Conservation (phyloP, 768 basidiomycete genomes). For the Clitopilus hobsonii region DNA sequence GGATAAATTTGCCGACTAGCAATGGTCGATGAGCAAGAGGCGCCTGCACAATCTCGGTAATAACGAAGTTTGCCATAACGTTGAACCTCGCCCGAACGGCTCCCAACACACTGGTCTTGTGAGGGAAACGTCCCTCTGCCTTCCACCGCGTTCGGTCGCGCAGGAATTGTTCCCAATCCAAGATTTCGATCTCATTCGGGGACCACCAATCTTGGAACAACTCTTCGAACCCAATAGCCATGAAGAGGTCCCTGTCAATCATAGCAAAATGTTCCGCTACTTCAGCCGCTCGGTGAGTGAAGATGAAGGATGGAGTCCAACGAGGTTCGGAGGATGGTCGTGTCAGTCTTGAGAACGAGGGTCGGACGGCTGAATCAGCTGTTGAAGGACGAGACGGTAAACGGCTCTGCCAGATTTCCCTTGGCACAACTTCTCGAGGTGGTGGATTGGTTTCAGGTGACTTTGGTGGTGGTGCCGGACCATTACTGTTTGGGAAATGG, state of each 20-base stretch:
- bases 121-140: conserved; percentile 47
- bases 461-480: conserved; percentile 27
- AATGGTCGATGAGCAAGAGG: conserved; percentile 56
- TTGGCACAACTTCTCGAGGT: conserved; percentile 58
- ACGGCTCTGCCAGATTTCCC: conserved; percentile 62
- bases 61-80: conserved; percentile 74
- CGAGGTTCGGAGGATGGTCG: conserved; percentile 28
- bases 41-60: conserved; percentile 78
- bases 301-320: conserved; percentile 69
- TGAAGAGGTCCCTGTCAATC: conserved; percentile 86
- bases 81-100: conserved; percentile 82
- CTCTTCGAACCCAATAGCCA: conserved; percentile 83
- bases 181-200: conserved; percentile 58
- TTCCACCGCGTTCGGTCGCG: conserved; percentile 72
- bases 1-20: conserved; percentile 76
- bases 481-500: conserved; percentile 21
- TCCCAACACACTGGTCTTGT: conserved; percentile 68
- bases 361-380: conserved; percentile 11
- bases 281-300: conserved; percentile 52
- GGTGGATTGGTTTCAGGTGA: conserved; percentile 42
- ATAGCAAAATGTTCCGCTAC: conserved; percentile 79
- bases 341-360: conserved; percentile 30
- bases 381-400: conserved; percentile 29
- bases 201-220: conserved; percentile 70
- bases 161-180: conserved; percentile 82